Evolutionary conservation across 2,329 filamentous ascomycete genomes (phyloP).

Genomic region (Aspergillus brunneoviolaceus): DNA sequence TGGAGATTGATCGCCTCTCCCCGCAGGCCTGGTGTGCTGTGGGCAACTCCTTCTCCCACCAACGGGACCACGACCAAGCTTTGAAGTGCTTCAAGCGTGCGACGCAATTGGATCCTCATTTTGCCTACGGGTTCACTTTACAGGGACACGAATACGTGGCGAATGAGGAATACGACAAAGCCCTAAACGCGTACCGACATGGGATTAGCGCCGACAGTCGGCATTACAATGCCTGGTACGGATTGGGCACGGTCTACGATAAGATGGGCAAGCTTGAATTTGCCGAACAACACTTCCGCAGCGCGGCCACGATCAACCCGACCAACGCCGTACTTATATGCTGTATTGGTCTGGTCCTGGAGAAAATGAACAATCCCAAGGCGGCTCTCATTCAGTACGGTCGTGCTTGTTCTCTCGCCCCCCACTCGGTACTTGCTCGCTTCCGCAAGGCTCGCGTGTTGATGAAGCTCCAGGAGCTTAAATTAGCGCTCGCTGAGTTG

Average conservation of each 20-base stretch:
- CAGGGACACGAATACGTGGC: slow-evolving; percentile 94
- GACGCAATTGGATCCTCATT: slow-evolving; percentile 83
- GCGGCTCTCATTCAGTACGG: slow-evolving; percentile 78
- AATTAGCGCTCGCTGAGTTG: slow-evolving; percentile 76
- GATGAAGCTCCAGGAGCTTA: slow-evolving; percentile 68
- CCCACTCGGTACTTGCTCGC: slow-evolving; percentile 75
- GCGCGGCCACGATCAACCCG: slow-evolving; percentile 85
- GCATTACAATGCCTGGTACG: slow-evolving; percentile 99
- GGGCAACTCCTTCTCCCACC: slow-evolving; percentile 91
- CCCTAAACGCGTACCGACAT: slow-evolving; percentile 79
- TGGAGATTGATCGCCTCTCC: slow-evolving; percentile 82
- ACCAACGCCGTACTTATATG: slow-evolving; percentile 90
- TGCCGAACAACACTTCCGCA: slow-evolving; percentile 86
- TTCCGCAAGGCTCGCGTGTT: slow-evolving; percentile 91
- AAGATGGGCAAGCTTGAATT: slow-evolving; percentile 88
- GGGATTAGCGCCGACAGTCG: slow-evolving; percentile 82
- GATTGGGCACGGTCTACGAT: slow-evolving; percentile 76
- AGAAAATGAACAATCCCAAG: slow-evolving; percentile 80
- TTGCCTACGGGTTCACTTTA: slow-evolving; percentile 92
- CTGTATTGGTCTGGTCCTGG: slow-evolving; percentile 85
- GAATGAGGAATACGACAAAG: slow-evolving; percentile 97
- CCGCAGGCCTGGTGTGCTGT: slow-evolving; percentile 95
- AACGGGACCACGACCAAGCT: slow-evolving; percentile 90
- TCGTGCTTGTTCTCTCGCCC: slow-evolving; percentile 78
- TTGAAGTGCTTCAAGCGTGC: slow-evolving; percentile 92